phyloP scores from a whole-genome alignment of 768 basidiomycete genomes.

The Pulveroboletus sp. region DNA sequence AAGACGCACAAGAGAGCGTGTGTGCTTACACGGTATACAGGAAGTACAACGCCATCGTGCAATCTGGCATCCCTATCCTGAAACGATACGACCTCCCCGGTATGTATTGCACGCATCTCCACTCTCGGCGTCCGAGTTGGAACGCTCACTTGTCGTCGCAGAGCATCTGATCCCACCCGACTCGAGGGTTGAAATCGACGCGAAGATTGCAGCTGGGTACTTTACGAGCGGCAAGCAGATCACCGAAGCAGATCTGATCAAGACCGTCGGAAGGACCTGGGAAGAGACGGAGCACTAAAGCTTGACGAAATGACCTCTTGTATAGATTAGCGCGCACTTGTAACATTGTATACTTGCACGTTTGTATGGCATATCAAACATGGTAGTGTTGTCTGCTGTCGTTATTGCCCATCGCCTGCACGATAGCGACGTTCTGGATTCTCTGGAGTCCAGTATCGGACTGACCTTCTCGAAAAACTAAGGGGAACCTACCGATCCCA shows the following conservation, averaged over 20 bases:
- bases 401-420: too few species aligned
- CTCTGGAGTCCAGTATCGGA: too few species aligned
- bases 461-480: too few species aligned
- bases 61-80: slow-evolving; percentile 78
- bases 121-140: not conserved
- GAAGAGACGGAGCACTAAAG: slow-evolving; percentile 79
- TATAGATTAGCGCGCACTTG: not conserved
- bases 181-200: slow-evolving; percentile 91
- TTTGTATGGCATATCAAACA: too few species aligned
- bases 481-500: too few species aligned
- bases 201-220: slow-evolving; percentile 93
- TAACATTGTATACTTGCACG: too few species aligned
- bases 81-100: slow-evolving; percentile 85
- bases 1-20: not conserved
- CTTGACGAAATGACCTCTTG: not conserved
- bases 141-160: slow-evolving; percentile 14
- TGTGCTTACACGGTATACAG: slow-evolving; percentile 29
- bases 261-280: slow-evolving; percentile 87
- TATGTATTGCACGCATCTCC: slow-evolving; percentile 24
- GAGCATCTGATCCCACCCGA: slow-evolving; percentile 88
- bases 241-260: slow-evolving; percentile 71
- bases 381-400: too few species aligned
- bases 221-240: slow-evolving; percentile 78
- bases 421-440: too few species aligned
- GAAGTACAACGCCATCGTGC: slow-evolving; percentile 94